A percentile compares a stretch with the other conserved stretches of the same genome.
Evolutionary conservation across 805 yeast species (phyloP).

Genomic region (Teunomyces funiuensis): DNA sequence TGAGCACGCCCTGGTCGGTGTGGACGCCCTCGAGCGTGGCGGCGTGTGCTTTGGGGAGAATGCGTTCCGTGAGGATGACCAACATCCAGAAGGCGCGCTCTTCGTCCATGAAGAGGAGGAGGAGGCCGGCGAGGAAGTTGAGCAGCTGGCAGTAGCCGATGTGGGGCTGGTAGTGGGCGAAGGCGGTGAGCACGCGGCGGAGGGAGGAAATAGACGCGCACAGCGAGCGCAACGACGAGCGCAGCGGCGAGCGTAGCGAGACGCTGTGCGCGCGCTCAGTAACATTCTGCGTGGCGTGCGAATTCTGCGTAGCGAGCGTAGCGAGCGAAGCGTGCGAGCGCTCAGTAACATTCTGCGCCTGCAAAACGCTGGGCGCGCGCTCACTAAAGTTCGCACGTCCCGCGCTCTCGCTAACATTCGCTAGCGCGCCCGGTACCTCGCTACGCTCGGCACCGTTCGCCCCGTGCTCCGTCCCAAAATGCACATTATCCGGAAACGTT

Average conservation of each 20-base stretch:
- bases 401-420: no score
- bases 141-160: conserved; percentile 96
- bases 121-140: conserved; percentile 86
- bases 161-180: conserved; percentile 80
- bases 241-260: no score
- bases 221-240: no score
- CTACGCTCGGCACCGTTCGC: conserved; percentile 3
- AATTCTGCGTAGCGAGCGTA: no score
- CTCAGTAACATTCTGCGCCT: no score
- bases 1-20: conserved; percentile 89
- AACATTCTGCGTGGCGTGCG: no score
- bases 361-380: no score
- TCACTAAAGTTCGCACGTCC: no score
- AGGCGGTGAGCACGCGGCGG: conserved; percentile 79
- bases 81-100: conserved; percentile 95
- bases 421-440: background rate
- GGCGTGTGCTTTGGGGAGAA: conserved; percentile 89
- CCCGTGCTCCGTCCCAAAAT: conserved; percentile 54
- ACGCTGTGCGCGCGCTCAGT: no score
- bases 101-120: conserved; percentile 83
- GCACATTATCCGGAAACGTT: conserved; percentile 90
- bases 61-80: conserved; percentile 81
- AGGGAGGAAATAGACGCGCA: no score
- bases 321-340: no score
- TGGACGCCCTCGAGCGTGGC: conserved; percentile 90